phyloP scores from a whole-genome alignment of 2,329 filamentous ascomycete species.

The Aspergillus quadrilineatus region DNA sequence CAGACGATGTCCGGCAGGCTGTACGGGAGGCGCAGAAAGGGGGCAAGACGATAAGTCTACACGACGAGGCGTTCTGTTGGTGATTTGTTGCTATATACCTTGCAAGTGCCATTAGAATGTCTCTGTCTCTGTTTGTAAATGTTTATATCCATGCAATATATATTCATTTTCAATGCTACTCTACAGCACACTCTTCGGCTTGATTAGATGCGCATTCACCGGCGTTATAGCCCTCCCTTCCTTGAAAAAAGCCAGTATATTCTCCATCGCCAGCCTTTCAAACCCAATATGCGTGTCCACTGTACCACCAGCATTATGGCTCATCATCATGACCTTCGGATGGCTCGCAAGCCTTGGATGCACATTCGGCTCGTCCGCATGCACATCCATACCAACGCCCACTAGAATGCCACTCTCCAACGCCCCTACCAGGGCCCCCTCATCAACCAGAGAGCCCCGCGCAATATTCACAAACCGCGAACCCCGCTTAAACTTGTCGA shows the following conservation, averaged over 20 bases:
- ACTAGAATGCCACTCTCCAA: slow-evolving; percentile 46
- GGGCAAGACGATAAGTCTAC: slow-evolving; percentile 33
- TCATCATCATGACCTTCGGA: slow-evolving; percentile 46
- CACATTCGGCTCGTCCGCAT: slow-evolving; percentile 46
- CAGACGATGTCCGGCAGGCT: slow-evolving; percentile 37
- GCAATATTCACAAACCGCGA: slow-evolving; percentile 50
- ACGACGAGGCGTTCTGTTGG: slow-evolving; percentile 41
- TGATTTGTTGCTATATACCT: slow-evolving; percentile 18
- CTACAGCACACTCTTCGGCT: slow-evolving; percentile 20
- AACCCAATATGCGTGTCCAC: slow-evolving; percentile 46
- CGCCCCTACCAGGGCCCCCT: slow-evolving; percentile 44
- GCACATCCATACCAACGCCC: slow-evolving; percentile 51
- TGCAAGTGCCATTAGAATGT: no score
- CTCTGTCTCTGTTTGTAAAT: background rate
- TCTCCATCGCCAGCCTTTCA: slow-evolving; percentile 50
- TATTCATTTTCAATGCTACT: background rate
- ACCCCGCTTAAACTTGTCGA: slow-evolving; percentile 48
- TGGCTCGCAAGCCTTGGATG: slow-evolving; percentile 43
- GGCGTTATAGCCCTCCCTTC: slow-evolving; percentile 36
- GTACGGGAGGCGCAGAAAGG: slow-evolving; percentile 29
- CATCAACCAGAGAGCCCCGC: slow-evolving; percentile 47
- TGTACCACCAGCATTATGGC: slow-evolving; percentile 48
- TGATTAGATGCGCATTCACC: slow-evolving; percentile 49
- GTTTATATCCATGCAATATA: background rate
- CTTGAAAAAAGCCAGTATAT: slow-evolving; percentile 43